These are phyloP conservation scores for Arachis hypogaea DNA, from an alignment of 306 rosid genomes.

Conservation along the genomic window DNA sequence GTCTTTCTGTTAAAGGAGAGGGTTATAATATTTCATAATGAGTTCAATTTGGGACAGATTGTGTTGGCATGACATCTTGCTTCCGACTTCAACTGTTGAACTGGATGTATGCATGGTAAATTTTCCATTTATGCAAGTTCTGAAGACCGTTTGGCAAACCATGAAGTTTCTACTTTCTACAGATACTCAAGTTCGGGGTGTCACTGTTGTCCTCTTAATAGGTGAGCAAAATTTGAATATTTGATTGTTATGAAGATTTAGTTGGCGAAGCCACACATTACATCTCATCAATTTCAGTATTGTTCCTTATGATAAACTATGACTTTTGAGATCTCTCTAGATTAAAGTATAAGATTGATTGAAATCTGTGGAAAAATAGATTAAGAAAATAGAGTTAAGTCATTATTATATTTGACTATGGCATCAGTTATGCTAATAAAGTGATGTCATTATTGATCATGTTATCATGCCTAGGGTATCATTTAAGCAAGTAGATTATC, in stretches of 20 bases:
- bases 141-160: neutral
- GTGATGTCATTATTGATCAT: conserved; percentile 23
- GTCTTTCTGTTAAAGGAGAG: conserved; percentile 12
- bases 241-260: conserved; percentile 20
- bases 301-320: neutral
- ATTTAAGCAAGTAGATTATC: conserved; percentile 16
- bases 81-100: conserved; percentile 3
- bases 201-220: conserved; percentile 12
- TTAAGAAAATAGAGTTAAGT: conserved; percentile 23
- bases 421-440: conserved; percentile 11
- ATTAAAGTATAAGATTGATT: conserved; percentile 7
- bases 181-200: neutral
- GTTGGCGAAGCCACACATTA: conserved; percentile 9
- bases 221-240: conserved; percentile 9
- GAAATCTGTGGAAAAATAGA: neutral
- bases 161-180: conserved; percentile 15
- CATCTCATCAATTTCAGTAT: conserved; percentile 14
- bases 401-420: conserved; percentile 5
- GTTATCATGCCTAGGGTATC: conserved; percentile 5
- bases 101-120: conserved; percentile 24
- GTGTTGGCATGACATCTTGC: conserved; percentile 3
- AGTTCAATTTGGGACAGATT: neutral
- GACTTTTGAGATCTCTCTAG: neutral
- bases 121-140: conserved; percentile 1
- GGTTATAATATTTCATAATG: neutral